A percentile compares a stretch with the other conserved stretches of the same genome.
These are phyloP conservation scores for Ogataea trehaloabstinens DNA, from an alignment of 805 yeast genomes.

Conservation along the genomic window DNA sequence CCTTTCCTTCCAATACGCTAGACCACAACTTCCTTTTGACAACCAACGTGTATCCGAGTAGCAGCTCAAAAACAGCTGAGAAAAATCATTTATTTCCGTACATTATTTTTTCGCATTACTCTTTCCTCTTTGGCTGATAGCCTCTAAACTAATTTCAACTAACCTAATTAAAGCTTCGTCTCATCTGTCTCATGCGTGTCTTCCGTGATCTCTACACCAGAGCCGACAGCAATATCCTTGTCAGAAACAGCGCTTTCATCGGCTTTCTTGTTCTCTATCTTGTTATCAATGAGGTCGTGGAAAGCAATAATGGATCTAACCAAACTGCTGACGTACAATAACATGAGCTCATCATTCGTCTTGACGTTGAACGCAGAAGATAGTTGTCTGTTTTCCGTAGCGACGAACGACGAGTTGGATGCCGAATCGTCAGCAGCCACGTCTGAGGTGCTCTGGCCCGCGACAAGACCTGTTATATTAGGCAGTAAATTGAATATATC, in stretches of 20 bases:
- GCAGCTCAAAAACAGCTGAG: too few relatives aligned
- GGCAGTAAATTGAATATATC: constrained; percentile 93
- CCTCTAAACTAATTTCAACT: too few relatives aligned
- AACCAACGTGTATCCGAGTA: too few relatives aligned
- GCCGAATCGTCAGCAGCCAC: constrained; percentile 7
- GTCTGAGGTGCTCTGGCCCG: constrained; percentile 2
- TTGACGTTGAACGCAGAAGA: constrained; percentile 83
- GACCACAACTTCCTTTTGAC: too few relatives aligned
- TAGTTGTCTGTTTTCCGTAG: constrained; percentile 32
- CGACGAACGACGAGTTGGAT: neutral
- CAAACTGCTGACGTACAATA: constrained; percentile 81
- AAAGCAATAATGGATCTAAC: constrained; percentile 95
- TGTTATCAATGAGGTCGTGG: constrained; percentile 95
- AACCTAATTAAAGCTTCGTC: too few relatives aligned
- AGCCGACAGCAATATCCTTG: too few relatives aligned
- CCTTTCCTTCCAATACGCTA: too few relatives aligned
- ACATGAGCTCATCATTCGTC: constrained; percentile 95
- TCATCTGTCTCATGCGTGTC: too few relatives aligned
- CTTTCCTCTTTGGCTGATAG: too few relatives aligned
- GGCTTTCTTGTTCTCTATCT: constrained; percentile 70
- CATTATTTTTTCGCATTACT: too few relatives aligned
- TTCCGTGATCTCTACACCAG: too few relatives aligned
- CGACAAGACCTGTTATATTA: constrained; percentile 48
- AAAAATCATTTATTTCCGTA: too few relatives aligned
- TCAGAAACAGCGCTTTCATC: constrained; percentile 37